Percentiles rank a stretch among this genome's conserved stretches.
Evolutionary conservation across 2,329 filamentous ascomycete genomes (phyloP).

Genomic region (Fonsecaea multimorphosa): DNA sequence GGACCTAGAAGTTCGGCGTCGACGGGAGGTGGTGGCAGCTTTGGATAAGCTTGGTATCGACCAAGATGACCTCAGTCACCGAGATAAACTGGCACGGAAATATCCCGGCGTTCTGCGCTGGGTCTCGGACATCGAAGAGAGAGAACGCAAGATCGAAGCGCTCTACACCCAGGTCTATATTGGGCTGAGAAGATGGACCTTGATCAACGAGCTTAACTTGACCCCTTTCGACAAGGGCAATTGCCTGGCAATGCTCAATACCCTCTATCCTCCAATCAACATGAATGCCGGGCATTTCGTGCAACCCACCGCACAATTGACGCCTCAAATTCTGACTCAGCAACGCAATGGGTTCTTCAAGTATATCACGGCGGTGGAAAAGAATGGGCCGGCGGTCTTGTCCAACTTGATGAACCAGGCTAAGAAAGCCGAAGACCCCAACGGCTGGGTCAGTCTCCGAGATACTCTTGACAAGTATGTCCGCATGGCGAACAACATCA

Average conservation of each 20-base stretch:
- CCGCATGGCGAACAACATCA: conserved; percentile 63
- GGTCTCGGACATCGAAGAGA: conserved; percentile 59
- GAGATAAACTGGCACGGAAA: conserved; percentile 55
- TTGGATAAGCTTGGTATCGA: conserved; percentile 63
- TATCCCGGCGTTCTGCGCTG: conserved; percentile 63
- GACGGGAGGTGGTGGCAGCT: conserved; percentile 63
- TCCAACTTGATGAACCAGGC: conserved; percentile 61
- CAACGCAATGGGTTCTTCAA: conserved; percentile 69
- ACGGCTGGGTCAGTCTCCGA: conserved; percentile 60
- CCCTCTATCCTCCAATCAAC: conserved; percentile 64
- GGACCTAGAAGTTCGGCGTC: conserved; percentile 65
- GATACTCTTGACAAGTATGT: conserved; percentile 65
- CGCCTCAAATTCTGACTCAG: conserved; percentile 57
- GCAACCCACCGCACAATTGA: conserved; percentile 60
- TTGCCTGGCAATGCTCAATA: conserved; percentile 72
- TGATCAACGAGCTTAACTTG: conserved; percentile 69
- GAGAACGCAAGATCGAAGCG: conserved; percentile 59
- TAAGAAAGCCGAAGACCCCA: conserved; percentile 58
- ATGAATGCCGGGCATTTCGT: conserved; percentile 45
- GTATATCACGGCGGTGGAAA: conserved; percentile 65
- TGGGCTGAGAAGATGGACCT: conserved; percentile 67
- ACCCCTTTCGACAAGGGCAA: conserved; percentile 69
- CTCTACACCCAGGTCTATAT: conserved; percentile 68
- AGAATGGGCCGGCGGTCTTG: conserved; percentile 60
- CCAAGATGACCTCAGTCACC: conserved; percentile 55